Conservation (phyloP, 208 protist species). For the Trypanosomatidae sp. region DNA sequence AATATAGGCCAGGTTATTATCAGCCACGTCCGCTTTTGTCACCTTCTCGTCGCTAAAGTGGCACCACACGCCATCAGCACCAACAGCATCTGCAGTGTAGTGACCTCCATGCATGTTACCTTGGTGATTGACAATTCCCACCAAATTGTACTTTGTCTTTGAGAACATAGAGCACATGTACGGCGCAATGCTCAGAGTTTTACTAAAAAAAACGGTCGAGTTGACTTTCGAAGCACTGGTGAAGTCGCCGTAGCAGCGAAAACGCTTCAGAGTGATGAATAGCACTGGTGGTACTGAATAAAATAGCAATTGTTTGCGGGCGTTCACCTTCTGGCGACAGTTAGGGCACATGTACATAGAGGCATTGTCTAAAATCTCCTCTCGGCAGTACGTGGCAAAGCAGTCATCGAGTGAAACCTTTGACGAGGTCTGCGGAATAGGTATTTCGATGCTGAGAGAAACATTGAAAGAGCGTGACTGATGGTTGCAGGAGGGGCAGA, state of each 20-base stretch:
- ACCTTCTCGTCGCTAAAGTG: conserved; percentile 84
- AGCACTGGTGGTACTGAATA: conserved; percentile 74
- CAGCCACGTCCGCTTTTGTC: conserved; percentile 25
- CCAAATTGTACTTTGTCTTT: conserved; percentile 70
- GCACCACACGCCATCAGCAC: conserved; percentile 71
- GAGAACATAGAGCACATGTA: conserved; percentile 56
- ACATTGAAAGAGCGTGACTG: conserved; percentile 62
- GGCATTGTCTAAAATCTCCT: conserved; percentile 69
- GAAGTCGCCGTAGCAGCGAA: conserved; percentile 72
- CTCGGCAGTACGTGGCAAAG: conserved; percentile 63
- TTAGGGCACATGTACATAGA: conserved; percentile 69
- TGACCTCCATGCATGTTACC: conserved; percentile 92
- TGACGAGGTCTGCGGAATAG: conserved; percentile 38
- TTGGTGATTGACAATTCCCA: conserved; percentile 89
- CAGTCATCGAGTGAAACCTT: conserved; percentile 73
- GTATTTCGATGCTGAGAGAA: conserved; percentile 68
- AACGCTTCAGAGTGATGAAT: conserved; percentile 89
- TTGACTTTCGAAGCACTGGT: conserved; percentile 72
- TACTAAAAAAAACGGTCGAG: conserved; percentile 62
- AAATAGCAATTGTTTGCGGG: conserved; percentile 75
- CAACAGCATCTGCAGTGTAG: conserved; percentile 83
- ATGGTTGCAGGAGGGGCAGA: conserved; percentile 66
- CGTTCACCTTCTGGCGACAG: conserved; percentile 70
- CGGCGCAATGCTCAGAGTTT: conserved; percentile 58
- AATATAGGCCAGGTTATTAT: conserved; percentile 75